Evolutionary conservation across 2,329 filamentous ascomycete species (phyloP).

Genomic region (Gyromitra esculenta): DNA sequence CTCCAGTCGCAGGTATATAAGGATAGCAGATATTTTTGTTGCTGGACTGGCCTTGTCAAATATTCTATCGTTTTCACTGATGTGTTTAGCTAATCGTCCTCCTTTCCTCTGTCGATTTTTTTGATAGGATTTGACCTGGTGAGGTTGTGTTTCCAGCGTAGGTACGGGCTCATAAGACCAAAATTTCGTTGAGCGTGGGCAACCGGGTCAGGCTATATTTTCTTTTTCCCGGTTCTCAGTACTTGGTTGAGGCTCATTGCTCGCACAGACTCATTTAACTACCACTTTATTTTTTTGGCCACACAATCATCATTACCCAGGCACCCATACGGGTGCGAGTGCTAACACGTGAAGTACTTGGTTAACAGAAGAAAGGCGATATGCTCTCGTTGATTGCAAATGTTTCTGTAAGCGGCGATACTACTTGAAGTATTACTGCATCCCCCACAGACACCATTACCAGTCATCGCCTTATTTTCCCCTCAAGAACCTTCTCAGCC

Average conservation of each 20-base stretch:
- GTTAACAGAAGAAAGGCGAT: background rate
- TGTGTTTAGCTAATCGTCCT: background rate
- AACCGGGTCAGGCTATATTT: constrained; percentile 15
- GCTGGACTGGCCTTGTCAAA: background rate
- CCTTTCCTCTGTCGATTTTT: background rate
- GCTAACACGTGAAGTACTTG: constrained; percentile 27
- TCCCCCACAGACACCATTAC: constrained; percentile 7
- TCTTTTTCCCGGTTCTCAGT: constrained; percentile 16
- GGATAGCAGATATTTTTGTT: background rate
- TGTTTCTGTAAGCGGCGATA: constrained; percentile 18
- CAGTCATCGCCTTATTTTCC: background rate
- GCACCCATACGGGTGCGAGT: constrained; percentile 20
- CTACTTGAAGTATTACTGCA: constrained; percentile 7
- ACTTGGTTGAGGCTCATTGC: constrained; percentile 1
- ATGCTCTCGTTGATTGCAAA: constrained; percentile 3
- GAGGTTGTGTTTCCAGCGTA: background rate
- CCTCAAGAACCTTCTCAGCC: background rate
- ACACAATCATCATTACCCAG: background rate
- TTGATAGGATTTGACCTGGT: background rate
- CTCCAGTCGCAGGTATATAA: constrained; percentile 9
- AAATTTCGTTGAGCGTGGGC: background rate
- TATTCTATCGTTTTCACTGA: background rate
- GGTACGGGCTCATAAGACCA: background rate
- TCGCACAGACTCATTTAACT: constrained; percentile 15
- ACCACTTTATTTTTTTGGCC: background rate